phyloP scores from a whole-genome alignment of 2,329 filamentous ascomycete species.

The Fusarium neocosmosporiellum region DNA sequence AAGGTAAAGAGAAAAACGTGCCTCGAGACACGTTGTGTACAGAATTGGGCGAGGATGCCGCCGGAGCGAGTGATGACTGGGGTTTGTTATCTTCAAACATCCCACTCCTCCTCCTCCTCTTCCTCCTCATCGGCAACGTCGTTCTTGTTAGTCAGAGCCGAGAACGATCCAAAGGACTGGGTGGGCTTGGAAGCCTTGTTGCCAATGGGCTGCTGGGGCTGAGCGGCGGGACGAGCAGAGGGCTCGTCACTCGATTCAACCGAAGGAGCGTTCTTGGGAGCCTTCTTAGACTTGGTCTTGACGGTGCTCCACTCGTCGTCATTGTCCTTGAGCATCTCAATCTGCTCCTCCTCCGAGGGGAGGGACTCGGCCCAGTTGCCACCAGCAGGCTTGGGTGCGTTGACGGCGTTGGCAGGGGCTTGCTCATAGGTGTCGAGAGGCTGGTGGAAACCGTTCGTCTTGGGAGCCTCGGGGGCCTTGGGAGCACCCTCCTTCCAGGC shows the following conservation, averaged over 20 bases:
- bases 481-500: conserved; percentile 56
- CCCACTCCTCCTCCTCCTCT: conserved; percentile 63
- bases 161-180: conserved; percentile 60
- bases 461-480: conserved; percentile 46
- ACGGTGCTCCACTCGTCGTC: conserved; percentile 71
- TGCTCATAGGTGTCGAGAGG: conserved; percentile 70
- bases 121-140: conserved; percentile 54
- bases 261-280: conserved; percentile 52
- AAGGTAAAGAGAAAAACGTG: conserved; percentile 22
- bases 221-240: conserved; percentile 43
- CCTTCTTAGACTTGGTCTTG: conserved; percentile 59
- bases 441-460: conserved; percentile 54
- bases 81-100: conserved; percentile 53
- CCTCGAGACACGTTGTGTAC: conserved; percentile 19
- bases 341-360: conserved; percentile 72
- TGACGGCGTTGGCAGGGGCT: conserved; percentile 43
- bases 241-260: conserved; percentile 52
- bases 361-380: conserved; percentile 62
- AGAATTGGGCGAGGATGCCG: neutral
- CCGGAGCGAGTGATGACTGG: neutral
- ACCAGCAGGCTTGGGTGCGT: conserved; percentile 49
- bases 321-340: conserved; percentile 65
- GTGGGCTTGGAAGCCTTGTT: conserved; percentile 48
- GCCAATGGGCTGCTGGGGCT: conserved; percentile 46
- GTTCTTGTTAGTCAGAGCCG: conserved; percentile 58